Conservation (phyloP, 805 yeast genomes). For the Priceomyces fermenticarens region DNA sequence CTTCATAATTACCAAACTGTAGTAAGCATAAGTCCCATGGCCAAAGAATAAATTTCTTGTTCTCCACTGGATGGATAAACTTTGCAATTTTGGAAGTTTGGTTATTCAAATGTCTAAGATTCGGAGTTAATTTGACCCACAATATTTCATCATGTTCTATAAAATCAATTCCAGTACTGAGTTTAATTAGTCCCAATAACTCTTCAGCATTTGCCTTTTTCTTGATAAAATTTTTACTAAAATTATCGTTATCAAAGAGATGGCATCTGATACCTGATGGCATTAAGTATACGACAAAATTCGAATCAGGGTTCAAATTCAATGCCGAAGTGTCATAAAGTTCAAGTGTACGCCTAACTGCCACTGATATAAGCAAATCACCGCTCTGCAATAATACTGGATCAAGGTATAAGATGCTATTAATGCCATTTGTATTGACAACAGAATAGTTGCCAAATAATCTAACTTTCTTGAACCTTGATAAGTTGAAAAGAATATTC, state of each 20-base stretch:
- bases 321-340: constrained; percentile 17
- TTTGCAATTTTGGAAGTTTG: constrained; percentile 60
- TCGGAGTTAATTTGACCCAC: constrained; percentile 72
- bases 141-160: constrained; percentile 21
- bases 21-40: constrained; percentile 64
- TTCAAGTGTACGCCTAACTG: constrained; percentile 20
- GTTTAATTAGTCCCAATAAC: constrained; percentile 28
- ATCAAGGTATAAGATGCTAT: constrained; percentile 28
- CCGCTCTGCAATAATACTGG: constrained; percentile 38
- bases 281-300: constrained; percentile 35
- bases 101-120: constrained; percentile 64
- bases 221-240: constrained; percentile 17
- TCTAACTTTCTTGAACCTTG: constrained; percentile 19
- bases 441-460: constrained; percentile 40
- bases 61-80: constrained; percentile 52
- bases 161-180: constrained; percentile 33
- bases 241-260: constrained; percentile 27
- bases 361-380: constrained; percentile 32
- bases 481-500: constrained; percentile 30
- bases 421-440: constrained; percentile 9
- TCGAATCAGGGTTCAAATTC: constrained; percentile 9
- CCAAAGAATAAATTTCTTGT: constrained; percentile 64
- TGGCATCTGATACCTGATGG: constrained; percentile 46
- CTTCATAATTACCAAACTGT: constrained; percentile 43
- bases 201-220: constrained; percentile 19